phyloP scores from a whole-genome alignment of 2,329 filamentous ascomycete genomes.

The Colletotrichum godetiae region DNA sequence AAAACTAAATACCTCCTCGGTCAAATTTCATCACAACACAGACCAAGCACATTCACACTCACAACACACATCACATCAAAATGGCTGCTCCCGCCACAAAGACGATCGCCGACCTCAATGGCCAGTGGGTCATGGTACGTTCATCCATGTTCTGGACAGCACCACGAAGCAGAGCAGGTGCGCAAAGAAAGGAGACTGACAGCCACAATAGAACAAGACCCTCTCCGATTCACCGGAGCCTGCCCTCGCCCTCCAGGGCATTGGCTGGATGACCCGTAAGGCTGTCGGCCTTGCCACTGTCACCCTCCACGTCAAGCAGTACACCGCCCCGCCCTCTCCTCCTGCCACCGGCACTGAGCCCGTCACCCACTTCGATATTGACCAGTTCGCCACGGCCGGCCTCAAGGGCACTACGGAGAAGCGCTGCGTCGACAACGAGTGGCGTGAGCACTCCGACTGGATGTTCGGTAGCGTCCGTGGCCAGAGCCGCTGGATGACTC shows the following conservation, averaged over 20 bases:
- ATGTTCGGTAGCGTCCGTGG: constrained; percentile 81
- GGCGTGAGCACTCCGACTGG: constrained; percentile 78
- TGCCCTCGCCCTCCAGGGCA: constrained; percentile 77
- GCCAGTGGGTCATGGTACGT: constrained; percentile 77
- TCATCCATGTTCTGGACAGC: background rate
- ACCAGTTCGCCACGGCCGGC: constrained; percentile 77
- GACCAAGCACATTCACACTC: background rate
- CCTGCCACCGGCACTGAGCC: constrained; percentile 52
- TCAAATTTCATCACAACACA: background rate
- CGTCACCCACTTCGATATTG: constrained; percentile 75
- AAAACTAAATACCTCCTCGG: background rate
- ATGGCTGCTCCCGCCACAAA: constrained; percentile 80
- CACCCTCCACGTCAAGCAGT: constrained; percentile 71
- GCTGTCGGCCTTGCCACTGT: constrained; percentile 76
- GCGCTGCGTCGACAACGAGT: constrained; percentile 62
- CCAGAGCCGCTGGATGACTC: constrained; percentile 61
- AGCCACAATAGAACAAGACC: constrained; percentile 73
- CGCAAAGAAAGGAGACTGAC: background rate
- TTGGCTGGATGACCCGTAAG: constrained; percentile 79
- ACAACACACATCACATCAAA: background rate
- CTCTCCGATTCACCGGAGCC: constrained; percentile 77
- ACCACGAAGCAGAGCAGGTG: background rate
- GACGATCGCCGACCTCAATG: constrained; percentile 75
- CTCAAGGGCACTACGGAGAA: constrained; percentile 72
- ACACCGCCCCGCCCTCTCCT: constrained; percentile 54